phyloP scores from a whole-genome alignment of 805 yeast species.

The Candida hispaniensis region DNA sequence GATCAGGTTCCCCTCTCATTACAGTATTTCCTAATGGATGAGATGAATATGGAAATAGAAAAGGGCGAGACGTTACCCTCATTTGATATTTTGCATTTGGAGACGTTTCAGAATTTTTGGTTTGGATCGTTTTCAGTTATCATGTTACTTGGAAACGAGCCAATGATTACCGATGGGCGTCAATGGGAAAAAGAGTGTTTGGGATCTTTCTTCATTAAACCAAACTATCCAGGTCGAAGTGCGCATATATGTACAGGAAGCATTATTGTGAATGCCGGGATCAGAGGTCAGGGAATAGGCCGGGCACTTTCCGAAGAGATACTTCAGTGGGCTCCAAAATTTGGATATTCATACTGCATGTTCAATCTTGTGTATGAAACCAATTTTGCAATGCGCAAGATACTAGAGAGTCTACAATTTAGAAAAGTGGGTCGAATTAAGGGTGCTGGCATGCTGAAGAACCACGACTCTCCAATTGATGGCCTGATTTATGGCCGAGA shows the following conservation, averaged over 20 bases:
- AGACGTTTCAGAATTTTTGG: slow-evolving; percentile 78
- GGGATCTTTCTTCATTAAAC: slow-evolving; percentile 76
- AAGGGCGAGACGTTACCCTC: slow-evolving; percentile 82
- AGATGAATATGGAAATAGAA: slow-evolving; percentile 84
- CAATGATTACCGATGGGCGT: slow-evolving; percentile 37
- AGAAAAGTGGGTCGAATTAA: slow-evolving; percentile 68
- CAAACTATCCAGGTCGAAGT: slow-evolving; percentile 87
- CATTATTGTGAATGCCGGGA: slow-evolving; percentile 84
- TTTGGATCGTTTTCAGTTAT: slow-evolving; percentile 75
- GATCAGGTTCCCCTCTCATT: slow-evolving; percentile 67
- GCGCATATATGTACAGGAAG: slow-evolving; percentile 88
- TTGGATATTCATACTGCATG: slow-evolving; percentile 76
- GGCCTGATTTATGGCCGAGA: slow-evolving; percentile 78
- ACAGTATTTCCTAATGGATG: slow-evolving; percentile 74
- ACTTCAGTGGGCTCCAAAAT: slow-evolving; percentile 79
- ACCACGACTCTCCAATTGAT: slow-evolving; percentile 76
- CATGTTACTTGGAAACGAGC: slow-evolving; percentile 67
- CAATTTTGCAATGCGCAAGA: slow-evolving; percentile 68
- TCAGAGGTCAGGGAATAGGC: slow-evolving; percentile 87
- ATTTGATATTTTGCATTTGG: slow-evolving; percentile 65
- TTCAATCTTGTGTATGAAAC: slow-evolving; percentile 84
- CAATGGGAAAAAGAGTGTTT: slow-evolving; percentile 91
- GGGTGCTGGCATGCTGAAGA: slow-evolving; percentile 82
- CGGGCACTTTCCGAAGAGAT: slow-evolving; percentile 72
- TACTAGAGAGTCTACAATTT: slow-evolving; percentile 68